Evolutionary conservation across 148 eudicot genomes (phyloP), one percentile per base, ranked within the genome.

Genomic region (Cornus florida): DNA sequence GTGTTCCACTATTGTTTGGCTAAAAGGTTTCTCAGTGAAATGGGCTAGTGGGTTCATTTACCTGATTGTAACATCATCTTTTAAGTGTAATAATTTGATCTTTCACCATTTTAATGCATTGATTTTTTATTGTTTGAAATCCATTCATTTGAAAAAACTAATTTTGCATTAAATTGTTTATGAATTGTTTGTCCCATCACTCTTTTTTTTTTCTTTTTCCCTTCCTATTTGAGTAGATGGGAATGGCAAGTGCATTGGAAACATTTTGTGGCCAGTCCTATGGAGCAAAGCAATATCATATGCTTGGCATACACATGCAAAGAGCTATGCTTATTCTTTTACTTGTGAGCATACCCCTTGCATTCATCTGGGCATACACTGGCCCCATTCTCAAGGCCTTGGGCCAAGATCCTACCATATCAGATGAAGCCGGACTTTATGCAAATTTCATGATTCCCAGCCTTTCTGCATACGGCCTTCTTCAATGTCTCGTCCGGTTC

Each of bases 231-330:
- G 41, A 73, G 69, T 75, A 91, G 94, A 70, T 88, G 84, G 28
- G 94, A 41, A 86, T 91, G 92, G 86, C 94, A 33, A 80, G 90
- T 79, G 92, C 92, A 72, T 73, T 91, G 81, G 94, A 91, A 39
- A 91, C 94, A n/a, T 59, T 91, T 23, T 89, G 94, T 48, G 92
- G 92, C 10, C 94, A 91, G 70, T 89, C 94, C 13, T 88, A 82
- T 65, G 94, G 94, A 79, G 94, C 94, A 64, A 80, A 85, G 79
- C 92, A 91, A 62, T 89, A 83, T 72, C 90, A 82, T 71, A 84
- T 88, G 92, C 82, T 91, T 2, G 94, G 92, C 48, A 85, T 91
- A 53, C 87, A 91, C 67, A 85, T 82, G 80, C 92, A 91, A 73
- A 80, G 89, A 82, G 94, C 92, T 24, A 86, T 88, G 86, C 2